These are phyloP conservation scores for Akanthomyces lecanii DNA, from an alignment of 2,329 filamentous ascomycete species.

Conservation along the genomic window DNA sequence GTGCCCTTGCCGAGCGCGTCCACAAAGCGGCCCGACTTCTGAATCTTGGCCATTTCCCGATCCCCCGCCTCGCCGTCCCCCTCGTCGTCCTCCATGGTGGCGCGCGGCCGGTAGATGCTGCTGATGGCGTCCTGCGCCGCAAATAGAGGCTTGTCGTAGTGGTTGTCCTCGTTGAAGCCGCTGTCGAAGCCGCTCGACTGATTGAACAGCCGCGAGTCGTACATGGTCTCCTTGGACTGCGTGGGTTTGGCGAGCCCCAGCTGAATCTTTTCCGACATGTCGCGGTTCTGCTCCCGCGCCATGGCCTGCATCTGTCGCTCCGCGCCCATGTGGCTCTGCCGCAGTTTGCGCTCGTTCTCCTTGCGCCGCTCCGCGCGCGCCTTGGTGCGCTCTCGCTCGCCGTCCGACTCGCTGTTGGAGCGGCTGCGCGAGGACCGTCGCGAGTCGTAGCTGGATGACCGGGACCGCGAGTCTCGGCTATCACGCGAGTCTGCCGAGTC, in stretches of 20 bases:
- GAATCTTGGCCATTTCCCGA: constrained; percentile 80
- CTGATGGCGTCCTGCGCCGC: constrained; percentile 92
- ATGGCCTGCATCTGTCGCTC: constrained; percentile 89
- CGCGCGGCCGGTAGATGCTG: constrained; percentile 83
- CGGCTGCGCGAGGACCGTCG: constrained; percentile 34
- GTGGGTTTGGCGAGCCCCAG: constrained; percentile 93
- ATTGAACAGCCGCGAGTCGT: constrained; percentile 93
- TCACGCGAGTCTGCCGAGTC: constrained; percentile 35
- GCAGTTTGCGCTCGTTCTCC: constrained; percentile 83
- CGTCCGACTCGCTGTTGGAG: constrained; percentile 60
- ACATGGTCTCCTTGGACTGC: constrained; percentile 89
- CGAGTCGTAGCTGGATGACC: constrained; percentile 33
- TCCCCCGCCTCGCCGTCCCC: constrained; percentile 77
- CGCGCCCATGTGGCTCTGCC: constrained; percentile 92
- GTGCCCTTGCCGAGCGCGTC: constrained; percentile 86
- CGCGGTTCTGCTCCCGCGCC: constrained; percentile 90
- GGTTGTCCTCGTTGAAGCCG: constrained; percentile 96
- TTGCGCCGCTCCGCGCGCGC: constrained; percentile 71
- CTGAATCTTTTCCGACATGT: constrained; percentile 95
- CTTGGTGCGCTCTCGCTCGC: constrained; percentile 69
- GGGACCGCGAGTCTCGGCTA: constrained; percentile 37
- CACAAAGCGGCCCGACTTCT: constrained; percentile 75
- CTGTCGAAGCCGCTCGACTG: constrained; percentile 85
- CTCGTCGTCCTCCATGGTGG: constrained; percentile 71
- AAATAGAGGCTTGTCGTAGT: constrained; percentile 95